phyloP scores from a whole-genome alignment of 2,329 filamentous ascomycete species.

The Xylaria sp. region DNA sequence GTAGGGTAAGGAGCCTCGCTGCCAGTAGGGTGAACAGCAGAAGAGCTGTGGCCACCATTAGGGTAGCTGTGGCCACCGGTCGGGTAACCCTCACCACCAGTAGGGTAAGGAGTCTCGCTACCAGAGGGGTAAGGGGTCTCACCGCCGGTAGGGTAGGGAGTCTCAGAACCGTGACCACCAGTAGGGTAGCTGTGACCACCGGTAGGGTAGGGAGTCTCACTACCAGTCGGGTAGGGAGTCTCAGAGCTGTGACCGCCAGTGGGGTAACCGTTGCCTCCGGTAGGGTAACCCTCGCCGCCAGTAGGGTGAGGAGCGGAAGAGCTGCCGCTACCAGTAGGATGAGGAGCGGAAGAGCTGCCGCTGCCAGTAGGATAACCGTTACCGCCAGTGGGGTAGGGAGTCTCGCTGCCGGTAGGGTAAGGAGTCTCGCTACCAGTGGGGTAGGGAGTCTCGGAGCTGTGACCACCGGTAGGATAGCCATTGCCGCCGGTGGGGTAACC shows the following conservation, averaged over 20 bases:
- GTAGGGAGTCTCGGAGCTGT: not conserved
- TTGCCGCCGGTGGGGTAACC: conserved; percentile 4
- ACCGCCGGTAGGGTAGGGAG: conserved; percentile 13
- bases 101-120: conserved; percentile 6
- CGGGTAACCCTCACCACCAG: conserved; percentile 3
- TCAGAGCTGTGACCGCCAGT: not conserved
- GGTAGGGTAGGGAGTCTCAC: not conserved
- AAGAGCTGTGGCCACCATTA: not conserved
- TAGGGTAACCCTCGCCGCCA: not conserved
- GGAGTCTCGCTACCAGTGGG: conserved; percentile 3
- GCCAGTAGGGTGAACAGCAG: no score
- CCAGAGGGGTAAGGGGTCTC: not conserved
- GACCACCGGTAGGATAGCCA: conserved; percentile 6
- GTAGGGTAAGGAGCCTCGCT: conserved; percentile 8
- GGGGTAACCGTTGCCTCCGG: conserved; percentile 6
- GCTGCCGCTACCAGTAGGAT: not conserved
- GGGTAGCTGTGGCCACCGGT: conserved; percentile 10
- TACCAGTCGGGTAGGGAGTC: not conserved
- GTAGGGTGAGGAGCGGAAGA: not conserved
- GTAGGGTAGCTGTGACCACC: not conserved
- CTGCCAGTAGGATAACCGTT: not conserved
- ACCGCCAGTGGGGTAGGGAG: not conserved
- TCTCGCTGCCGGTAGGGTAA: not conserved
- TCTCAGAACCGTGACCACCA: not conserved
- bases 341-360: not conserved